Evolutionary conservation across 2,329 filamentous ascomycete genomes (phyloP), one percentile per base, ranked within the genome.

Genomic region (Thermothelomyces thermophilus): DNA sequence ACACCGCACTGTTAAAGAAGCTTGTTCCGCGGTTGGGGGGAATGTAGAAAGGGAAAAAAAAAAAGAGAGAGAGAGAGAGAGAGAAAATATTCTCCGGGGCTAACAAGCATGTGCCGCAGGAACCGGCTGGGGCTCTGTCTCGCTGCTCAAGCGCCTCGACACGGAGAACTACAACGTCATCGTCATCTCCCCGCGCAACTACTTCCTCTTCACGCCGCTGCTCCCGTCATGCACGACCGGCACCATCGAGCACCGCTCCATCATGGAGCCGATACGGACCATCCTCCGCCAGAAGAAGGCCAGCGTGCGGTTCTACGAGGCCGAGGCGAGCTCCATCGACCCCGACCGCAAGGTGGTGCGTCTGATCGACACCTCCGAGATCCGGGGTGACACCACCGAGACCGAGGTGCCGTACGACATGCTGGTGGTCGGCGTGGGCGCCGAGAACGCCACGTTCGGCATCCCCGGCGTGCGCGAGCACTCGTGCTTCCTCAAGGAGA

Each of bases 81-180:
- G n/a, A n/a, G n/a, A n/a, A n/a, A n/a, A n/a, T n/a, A n/a, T n/a
- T n/a, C n/a, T n/a, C n/a, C n/a, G n/a, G n/a, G n/a, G n/a, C n/a
- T n/a, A n/a, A n/a, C n/a, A n/a, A n/a, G 53, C 56, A 43, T 41
- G 16, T 56, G 37, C 14, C 14, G 30, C 55, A 96, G 91, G 91
- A 65, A 95, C 90, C 62, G 93, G 93, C 61, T 98, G 93, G 93
- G 93, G 74, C 61, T 89, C 91, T 37, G 89, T 98, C 64, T 94
- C 91, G 54, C 83, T 98, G 54, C 82, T 98, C 59, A 98, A 98
- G 82, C 96, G 95, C 69, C 87, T 98, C 70, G 90, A 98, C 67
- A 96, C 91, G 55, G 87, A 95, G 70, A 95, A 97, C 79, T 98
- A 97, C 82, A 97, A 98, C 70, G 91, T 97, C 70, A 72, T 97